Evolutionary conservation across 2,329 filamentous ascomycete genomes (phyloP), one percentile per base, ranked within the genome.

Genomic region (Scytalidium sp.): DNA sequence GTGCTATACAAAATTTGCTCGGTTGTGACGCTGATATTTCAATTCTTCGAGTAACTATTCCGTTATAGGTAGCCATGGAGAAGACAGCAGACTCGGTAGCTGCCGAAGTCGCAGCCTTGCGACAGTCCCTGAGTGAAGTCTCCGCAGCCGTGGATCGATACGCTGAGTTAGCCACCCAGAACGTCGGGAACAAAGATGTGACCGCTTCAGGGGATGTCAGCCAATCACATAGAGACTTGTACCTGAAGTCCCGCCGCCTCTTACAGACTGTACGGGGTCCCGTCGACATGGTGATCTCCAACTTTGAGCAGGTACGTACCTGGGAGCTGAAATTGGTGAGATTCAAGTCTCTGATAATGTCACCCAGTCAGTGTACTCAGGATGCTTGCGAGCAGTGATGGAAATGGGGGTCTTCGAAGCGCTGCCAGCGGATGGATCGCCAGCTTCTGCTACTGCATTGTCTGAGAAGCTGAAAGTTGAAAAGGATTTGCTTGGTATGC

Each of bases 401-500:
- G 58, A 60, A 36, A 59, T 60, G 56, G 58, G 59, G 15, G 52
- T 59, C 19, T 56, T 61, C 47, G 58, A 60, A 47, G 47, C 21
- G 17, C 43, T 61, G 25, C 56, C 58, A 7, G 17, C 23, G 8
- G 55, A 62, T 54, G 53, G 51, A 11, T 49, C 48, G n/a, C 41
- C 44, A 10, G 51, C 49, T 23, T 51, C 52, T 9, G 60, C 56
- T 22, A 48, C 21, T 19, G 36, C 29, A 23, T 32, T 63, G 27
- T 51, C 59, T 2, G 46, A 48, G 42, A 57, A 56, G 19, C 45
- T 62, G 4, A 43, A 50, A 4, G 58, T 60, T 3, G 57, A 63
- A 19, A 50, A 56, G 43, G 51, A 50, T 41, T 43, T 63, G 45
- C 51, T 63, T 6, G 50, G 60, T 63, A 45, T 29, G 53, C n/a